Evolutionary conservation across 83 land plant species (phyloP).

Genomic region (Isoetes engelmannii): DNA sequence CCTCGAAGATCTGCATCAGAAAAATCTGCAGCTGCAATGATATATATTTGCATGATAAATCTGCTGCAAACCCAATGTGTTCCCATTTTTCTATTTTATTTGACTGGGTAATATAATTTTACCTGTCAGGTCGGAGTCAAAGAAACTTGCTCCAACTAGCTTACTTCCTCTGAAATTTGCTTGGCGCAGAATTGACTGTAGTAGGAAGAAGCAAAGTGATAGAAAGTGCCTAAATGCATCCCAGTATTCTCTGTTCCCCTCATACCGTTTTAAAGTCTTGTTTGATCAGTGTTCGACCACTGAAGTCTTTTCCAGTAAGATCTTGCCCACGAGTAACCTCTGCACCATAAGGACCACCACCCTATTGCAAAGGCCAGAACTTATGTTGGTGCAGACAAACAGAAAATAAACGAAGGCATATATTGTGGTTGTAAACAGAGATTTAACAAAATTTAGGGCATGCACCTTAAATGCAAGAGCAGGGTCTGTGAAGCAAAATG

Average conservation of each 20-base stretch:
- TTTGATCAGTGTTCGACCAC: conserved; percentile 67
- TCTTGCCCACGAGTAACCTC: conserved; percentile 93
- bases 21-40: conserved; percentile 74
- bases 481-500: conserved; percentile 16
- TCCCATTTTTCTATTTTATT: too few species aligned
- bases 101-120: too few species aligned
- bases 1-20: conserved; percentile 88
- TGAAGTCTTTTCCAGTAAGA: conserved; percentile 84
- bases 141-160: conserved; percentile 86
- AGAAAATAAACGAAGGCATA: background rate
- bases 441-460: background rate
- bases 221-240: background rate
- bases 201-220: background rate
- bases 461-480: conserved; percentile 24
- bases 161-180: conserved; percentile 90
- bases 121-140: conserved; percentile 98
- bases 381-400: background rate
- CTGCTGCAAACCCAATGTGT: too few species aligned
- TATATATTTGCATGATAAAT: too few species aligned
- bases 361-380: conserved; percentile 32
- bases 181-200: conserved; percentile 82
- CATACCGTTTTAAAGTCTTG: conserved; percentile 92
- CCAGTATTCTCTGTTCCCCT: background rate
- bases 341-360: conserved; percentile 94
- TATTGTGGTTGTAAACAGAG: background rate